Conservation (phyloP, 345 rosid genomes). For the Populus nigra region DNA sequence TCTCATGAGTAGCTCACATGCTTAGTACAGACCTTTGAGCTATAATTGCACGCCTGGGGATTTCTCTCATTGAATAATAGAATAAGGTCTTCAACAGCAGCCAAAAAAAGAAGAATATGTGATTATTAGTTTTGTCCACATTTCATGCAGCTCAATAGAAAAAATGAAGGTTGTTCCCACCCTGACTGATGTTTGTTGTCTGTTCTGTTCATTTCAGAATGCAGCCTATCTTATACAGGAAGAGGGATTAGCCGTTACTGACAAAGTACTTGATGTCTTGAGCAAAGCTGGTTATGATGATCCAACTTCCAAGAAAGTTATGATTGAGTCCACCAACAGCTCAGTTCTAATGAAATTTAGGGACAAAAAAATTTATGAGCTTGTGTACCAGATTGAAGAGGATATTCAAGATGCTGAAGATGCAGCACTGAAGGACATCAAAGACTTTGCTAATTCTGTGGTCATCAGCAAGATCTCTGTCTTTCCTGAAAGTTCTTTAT, state of each 20-base stretch:
- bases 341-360: slow-evolving; percentile 64
- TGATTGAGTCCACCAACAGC: slow-evolving; percentile 81
- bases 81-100: too few relatives aligned
- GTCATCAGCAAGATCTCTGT: slow-evolving; percentile 58
- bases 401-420: slow-evolving; percentile 47
- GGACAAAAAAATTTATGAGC: slow-evolving; percentile 45
- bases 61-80: too few relatives aligned
- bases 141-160: slow-evolving; percentile 1
- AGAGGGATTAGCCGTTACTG: slow-evolving; percentile 48
- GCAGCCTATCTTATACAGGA: slow-evolving; percentile 65
- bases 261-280: slow-evolving; percentile 56
- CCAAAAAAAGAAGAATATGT: not conserved
- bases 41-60: too few relatives aligned
- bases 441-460: slow-evolving; percentile 62
- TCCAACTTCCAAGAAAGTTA: slow-evolving; percentile 46
- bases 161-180: not conserved
- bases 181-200: not conserved
- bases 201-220: slow-evolving; percentile 49
- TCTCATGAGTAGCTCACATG: too few relatives aligned
- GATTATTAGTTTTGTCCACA: not conserved
- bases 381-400: slow-evolving; percentile 68
- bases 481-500: slow-evolving; percentile 22
- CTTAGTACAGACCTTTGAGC: too few relatives aligned
- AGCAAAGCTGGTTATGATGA: slow-evolving; percentile 58
- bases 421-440: slow-evolving; percentile 55